Evolutionary conservation across 768 basidiomycete genomes (phyloP).

Genomic region (Royoungia palumana): DNA sequence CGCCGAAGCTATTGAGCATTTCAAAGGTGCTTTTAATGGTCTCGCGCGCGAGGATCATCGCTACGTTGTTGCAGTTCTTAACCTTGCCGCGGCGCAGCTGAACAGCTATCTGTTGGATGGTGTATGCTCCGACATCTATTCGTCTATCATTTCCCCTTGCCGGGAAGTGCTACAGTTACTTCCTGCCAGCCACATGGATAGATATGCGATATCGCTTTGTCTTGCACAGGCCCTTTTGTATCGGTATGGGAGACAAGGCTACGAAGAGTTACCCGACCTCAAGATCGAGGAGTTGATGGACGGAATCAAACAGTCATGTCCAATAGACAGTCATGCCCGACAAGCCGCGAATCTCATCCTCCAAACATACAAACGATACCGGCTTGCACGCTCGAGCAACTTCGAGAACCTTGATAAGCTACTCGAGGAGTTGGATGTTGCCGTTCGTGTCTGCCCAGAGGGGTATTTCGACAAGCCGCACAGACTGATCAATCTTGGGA

Average conservation of each 20-base stretch:
- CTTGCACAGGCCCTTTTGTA: conserved; percentile 10
- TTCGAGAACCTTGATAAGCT: neutral
- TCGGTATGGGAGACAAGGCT: neutral
- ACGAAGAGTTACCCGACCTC: neutral
- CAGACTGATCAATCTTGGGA: conserved; percentile 2
- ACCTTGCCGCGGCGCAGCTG: conserved; percentile 11
- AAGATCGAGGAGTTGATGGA: neutral
- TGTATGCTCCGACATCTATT: neutral
- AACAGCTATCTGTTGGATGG: conserved; percentile 1
- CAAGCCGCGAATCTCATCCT: conserved; percentile 1
- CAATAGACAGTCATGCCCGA: neutral
- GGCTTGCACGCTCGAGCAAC: neutral
- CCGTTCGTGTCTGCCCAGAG: neutral
- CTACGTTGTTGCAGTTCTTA: conserved; percentile 9
- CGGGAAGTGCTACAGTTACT: conserved; percentile 5
- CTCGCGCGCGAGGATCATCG: neutral
- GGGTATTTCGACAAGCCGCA: neutral
- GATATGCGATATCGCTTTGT: conserved; percentile 1
- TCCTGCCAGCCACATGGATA: neutral
- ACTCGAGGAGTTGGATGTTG: neutral
- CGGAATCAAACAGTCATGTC: neutral
- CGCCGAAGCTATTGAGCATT: neutral
- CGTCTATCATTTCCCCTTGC: neutral
- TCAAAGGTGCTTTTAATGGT: neutral
- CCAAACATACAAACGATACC: neutral